Evolutionary conservation across 345 rosid genomes (phyloP).

Genomic region (Theobroma cacao): DNA sequence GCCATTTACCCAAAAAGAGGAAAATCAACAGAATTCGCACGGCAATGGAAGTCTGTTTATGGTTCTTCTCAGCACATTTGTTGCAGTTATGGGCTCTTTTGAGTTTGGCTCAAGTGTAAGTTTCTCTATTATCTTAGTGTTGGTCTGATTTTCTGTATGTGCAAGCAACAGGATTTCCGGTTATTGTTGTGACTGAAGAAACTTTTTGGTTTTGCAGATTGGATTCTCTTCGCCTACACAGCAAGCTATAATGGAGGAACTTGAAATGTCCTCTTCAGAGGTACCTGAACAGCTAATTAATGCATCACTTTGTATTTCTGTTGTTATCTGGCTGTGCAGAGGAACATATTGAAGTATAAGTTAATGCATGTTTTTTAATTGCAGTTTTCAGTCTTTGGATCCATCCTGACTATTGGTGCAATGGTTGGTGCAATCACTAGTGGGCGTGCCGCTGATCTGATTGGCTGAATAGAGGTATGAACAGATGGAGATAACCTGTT

Average conservation of each 20-base stretch:
- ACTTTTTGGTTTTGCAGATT: slow-evolving; percentile 41
- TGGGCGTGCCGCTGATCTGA: slow-evolving; percentile 70
- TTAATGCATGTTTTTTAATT: too few species aligned
- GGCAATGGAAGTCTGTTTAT: slow-evolving; percentile 41
- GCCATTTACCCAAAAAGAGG: not conserved
- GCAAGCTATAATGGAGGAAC: slow-evolving; percentile 67
- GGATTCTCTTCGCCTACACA: slow-evolving; percentile 92
- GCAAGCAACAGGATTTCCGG: not conserved
- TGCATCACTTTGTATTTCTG: not conserved
- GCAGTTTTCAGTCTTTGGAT: slow-evolving; percentile 84
- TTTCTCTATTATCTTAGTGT: not conserved
- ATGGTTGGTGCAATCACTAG: slow-evolving; percentile 86
- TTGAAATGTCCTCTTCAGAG: slow-evolving; percentile 58
- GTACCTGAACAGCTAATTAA: slow-evolving; percentile 22
- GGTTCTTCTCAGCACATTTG: slow-evolving; percentile 73
- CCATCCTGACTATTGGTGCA: slow-evolving; percentile 84
- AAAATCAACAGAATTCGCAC: not conserved
- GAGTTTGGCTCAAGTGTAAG: slow-evolving; percentile 84
- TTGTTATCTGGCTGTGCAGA: not conserved
- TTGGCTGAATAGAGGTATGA: slow-evolving; percentile 81
- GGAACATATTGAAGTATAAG: too few species aligned
- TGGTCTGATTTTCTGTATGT: not conserved
- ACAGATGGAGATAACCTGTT: not conserved
- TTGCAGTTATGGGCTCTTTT: slow-evolving; percentile 82
- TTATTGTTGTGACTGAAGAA: not conserved